A percentile compares a stretch with the other conserved stretches of the same genome.
These are phyloP conservation scores for Stentor roeselii DNA, from an alignment of 73 alveolate species.

Conservation along the genomic window DNA sequence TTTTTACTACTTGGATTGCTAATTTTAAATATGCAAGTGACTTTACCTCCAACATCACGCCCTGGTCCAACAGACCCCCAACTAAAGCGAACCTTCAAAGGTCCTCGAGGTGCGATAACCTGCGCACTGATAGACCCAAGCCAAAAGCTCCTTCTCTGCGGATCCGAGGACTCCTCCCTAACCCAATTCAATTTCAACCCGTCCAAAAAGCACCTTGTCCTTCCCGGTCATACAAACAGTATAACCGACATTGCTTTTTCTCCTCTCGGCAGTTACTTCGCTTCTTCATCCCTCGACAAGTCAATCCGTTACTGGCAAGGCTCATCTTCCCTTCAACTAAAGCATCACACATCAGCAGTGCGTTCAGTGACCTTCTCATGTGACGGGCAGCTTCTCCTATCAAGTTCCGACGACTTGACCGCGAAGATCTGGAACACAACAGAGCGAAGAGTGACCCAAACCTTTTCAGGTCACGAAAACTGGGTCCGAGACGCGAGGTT, in stretches of 20 bases:
- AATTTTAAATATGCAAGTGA: neutral
- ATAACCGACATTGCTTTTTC: slow-evolving; percentile 78
- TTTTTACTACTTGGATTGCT: too few species aligned
- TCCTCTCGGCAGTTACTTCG: slow-evolving; percentile 84
- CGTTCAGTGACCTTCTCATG: slow-evolving; percentile 87
- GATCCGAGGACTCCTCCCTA: slow-evolving; percentile 70
- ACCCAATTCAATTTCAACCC: slow-evolving; percentile 72
- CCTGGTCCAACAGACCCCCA: slow-evolving; percentile 89
- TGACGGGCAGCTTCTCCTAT: slow-evolving; percentile 83
- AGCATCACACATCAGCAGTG: slow-evolving; percentile 94
- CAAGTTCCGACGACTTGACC: slow-evolving; percentile 95
- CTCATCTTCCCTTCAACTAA: slow-evolving; percentile 64
- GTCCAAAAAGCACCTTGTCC: slow-evolving; percentile 49
- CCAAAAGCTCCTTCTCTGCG: slow-evolving; percentile 65
- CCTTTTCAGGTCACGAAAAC: slow-evolving; percentile 88
- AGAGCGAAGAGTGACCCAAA: slow-evolving; percentile 79
- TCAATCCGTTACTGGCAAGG: slow-evolving; percentile 93
- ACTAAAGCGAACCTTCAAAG: slow-evolving; percentile 86
- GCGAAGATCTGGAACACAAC: slow-evolving; percentile 85
- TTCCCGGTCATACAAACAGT: slow-evolving; percentile 91
- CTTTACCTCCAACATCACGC: neutral
- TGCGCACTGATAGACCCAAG: slow-evolving; percentile 76
- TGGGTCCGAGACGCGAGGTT: slow-evolving; percentile 96
- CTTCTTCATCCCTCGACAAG: slow-evolving; percentile 91
- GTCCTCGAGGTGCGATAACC: slow-evolving; percentile 75